Percentiles rank a stretch among this genome's conserved stretches.
These are phyloP conservation scores for Botrytis sinoallii DNA, from an alignment of 2,329 filamentous ascomycete species.

Conservation along the genomic window DNA sequence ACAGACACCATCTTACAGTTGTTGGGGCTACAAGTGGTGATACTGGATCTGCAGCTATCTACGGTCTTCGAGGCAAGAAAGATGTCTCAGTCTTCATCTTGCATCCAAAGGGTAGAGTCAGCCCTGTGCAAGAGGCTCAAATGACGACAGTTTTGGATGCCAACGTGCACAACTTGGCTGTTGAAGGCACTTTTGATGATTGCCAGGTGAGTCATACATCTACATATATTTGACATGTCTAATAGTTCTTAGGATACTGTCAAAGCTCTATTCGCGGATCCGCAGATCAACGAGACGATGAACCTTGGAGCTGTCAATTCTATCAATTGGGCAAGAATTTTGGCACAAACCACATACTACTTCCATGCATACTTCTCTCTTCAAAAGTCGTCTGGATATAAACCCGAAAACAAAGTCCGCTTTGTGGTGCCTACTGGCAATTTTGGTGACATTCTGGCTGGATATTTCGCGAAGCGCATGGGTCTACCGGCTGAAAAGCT, in stretches of 20 bases:
- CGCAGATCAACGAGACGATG: slow-evolving; percentile 75
- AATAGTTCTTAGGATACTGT: slow-evolving; percentile 67
- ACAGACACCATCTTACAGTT: slow-evolving; percentile 74
- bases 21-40: slow-evolving; percentile 85
- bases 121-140: slow-evolving; percentile 89
- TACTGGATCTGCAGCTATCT: slow-evolving; percentile 93
- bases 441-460: slow-evolving; percentile 91
- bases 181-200: slow-evolving; percentile 91
- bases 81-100: slow-evolving; percentile 96
- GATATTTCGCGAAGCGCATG: slow-evolving; percentile 90
- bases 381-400: slow-evolving; percentile 57
- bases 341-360: slow-evolving; percentile 97
- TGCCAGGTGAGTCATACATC: slow-evolving; percentile 63
- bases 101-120: slow-evolving; percentile 85
- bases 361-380: slow-evolving; percentile 92
- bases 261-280: slow-evolving; percentile 86
- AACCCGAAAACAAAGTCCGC: slow-evolving; percentile 66
- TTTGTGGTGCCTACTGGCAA: slow-evolving; percentile 94
- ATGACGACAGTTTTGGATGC: slow-evolving; percentile 91
- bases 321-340: slow-evolving; percentile 93
- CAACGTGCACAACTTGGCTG: slow-evolving; percentile 89
- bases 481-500: slow-evolving; percentile 85
- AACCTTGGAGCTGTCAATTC: slow-evolving; percentile 93
- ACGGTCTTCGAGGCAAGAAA: slow-evolving; percentile 90
- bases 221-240: slow-evolving; percentile 18